Evolutionary conservation across 768 basidiomycete genomes (phyloP), one percentile per base, ranked within the genome.

Genomic region (Tephrocybe sp.): DNA sequence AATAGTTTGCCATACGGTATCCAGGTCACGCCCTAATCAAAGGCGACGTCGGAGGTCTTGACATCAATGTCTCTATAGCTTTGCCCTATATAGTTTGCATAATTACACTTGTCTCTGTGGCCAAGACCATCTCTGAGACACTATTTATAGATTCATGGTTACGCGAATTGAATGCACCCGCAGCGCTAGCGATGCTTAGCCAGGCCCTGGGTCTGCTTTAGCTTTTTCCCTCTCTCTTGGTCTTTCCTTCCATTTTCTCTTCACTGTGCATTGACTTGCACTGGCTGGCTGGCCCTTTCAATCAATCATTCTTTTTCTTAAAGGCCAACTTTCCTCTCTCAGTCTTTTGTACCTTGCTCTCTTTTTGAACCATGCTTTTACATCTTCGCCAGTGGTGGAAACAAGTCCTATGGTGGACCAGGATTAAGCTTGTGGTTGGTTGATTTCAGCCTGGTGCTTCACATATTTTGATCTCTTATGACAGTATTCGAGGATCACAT

Each of bases 401-500:
- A 40, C 58, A 51, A 33, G 54, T 56, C 23, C 53, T 64, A 16
- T 62, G 57, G 51, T 52, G 57, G 36, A 60, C 57, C 40, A 60
- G 55, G 51, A 55, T 63, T 19, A 68, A 65, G 43, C 49, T 67
- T 31, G 45, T 67, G 49, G 69, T 71, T 45, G 33, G 66, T 60
- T 17, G 38, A 10, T 23, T 12, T 26, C n/a, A n/a, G n/a, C n/a
- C 35, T 31, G 5, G 26, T 32, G 6, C 22, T 31, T 11, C 22
- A 2, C 14, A 14, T n/a, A 7, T 1, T 33, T 9, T 52, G 6
- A 45, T 41, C 8, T n/a, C 13, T 16, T 12, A 3, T 14, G 22
- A 17, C 43, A 82, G 80, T 77, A 73, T 55, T 62, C 71, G 30
- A 70, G 76, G 52, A 68, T 79, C 45, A 80, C 77, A 6, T 59